Evolutionary conservation across 768 basidiomycete species (phyloP).

Genomic region (Naganishia onofrii): DNA sequence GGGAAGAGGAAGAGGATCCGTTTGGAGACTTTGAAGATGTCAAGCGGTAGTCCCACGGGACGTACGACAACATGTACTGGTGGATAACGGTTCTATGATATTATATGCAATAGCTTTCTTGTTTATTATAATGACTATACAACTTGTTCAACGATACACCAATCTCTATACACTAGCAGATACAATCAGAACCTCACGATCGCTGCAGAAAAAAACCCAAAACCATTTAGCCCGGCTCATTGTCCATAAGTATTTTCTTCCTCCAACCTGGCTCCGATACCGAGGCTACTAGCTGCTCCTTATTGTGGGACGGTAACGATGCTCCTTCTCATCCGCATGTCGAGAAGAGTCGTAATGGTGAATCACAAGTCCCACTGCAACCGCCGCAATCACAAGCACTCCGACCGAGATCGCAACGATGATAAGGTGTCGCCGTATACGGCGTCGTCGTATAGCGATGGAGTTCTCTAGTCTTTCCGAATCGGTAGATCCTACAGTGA

Average conservation of each 20-base stretch:
- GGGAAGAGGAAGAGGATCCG: constrained; percentile 35
- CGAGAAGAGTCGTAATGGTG: neutral
- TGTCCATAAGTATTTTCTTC: neutral
- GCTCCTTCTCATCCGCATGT: neutral
- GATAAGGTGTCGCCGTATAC: neutral
- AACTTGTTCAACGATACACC: neutral
- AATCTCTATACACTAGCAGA: neutral
- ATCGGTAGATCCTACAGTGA: neutral
- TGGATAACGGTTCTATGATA: neutral
- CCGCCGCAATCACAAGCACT: neutral
- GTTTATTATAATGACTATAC: neutral
- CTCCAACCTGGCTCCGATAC: neutral
- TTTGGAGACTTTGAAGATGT: constrained; percentile 46
- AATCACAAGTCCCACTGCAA: neutral
- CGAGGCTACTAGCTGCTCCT: neutral
- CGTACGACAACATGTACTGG: neutral
- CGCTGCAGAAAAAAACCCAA: neutral
- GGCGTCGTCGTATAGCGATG: neutral
- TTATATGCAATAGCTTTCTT: neutral
- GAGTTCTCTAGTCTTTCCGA: neutral
- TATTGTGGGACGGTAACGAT: neutral
- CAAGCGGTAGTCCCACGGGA: neutral
- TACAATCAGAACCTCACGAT: neutral
- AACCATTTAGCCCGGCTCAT: neutral
- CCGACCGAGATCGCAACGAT: neutral